A percentile compares a stretch with the other conserved stretches of the same genome.
Conservation (phyloP, 208 protist genomes). For the Leishmania aethiopica region DNA sequence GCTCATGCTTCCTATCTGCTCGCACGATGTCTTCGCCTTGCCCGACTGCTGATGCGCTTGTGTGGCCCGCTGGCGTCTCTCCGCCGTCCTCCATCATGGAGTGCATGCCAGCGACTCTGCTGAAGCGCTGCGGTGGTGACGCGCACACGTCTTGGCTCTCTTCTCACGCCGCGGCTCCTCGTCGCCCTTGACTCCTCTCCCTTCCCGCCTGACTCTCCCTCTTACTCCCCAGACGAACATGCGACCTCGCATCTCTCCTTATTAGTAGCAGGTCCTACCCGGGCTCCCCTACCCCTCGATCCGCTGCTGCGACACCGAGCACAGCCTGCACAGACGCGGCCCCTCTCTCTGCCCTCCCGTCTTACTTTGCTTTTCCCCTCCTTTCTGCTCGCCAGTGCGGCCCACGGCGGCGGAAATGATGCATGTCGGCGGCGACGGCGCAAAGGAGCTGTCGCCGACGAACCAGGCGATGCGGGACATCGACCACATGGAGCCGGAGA, state of each 20-base stretch:
- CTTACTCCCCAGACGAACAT: too few relatives aligned
- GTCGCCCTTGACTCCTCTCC: not conserved
- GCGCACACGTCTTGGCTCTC: not conserved
- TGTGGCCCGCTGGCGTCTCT: not conserved
- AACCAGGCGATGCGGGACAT: not conserved
- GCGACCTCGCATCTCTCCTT: not conserved
- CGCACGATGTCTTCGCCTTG: not conserved
- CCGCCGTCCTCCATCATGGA: not conserved
- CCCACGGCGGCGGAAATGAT: not conserved
- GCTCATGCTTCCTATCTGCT: not conserved
- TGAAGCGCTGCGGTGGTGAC: not conserved
- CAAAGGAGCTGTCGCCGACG: not conserved
- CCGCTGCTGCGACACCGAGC: not conserved
- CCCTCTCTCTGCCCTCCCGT: not conserved
- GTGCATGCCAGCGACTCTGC: not conserved
- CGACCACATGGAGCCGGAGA: not conserved
- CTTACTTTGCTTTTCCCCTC: not conserved
- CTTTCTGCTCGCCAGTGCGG: not conserved
- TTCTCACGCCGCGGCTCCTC: not conserved
- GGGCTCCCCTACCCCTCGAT: not conserved
- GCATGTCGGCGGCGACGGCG: not conserved
- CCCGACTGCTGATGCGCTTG: not conserved
- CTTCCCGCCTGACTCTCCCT: not conserved
- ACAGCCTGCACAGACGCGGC: not conserved
- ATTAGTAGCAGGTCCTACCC: not conserved